phyloP scores from a whole-genome alignment of 176 grass and related monocot genomes.

The Juncus effusus region DNA sequence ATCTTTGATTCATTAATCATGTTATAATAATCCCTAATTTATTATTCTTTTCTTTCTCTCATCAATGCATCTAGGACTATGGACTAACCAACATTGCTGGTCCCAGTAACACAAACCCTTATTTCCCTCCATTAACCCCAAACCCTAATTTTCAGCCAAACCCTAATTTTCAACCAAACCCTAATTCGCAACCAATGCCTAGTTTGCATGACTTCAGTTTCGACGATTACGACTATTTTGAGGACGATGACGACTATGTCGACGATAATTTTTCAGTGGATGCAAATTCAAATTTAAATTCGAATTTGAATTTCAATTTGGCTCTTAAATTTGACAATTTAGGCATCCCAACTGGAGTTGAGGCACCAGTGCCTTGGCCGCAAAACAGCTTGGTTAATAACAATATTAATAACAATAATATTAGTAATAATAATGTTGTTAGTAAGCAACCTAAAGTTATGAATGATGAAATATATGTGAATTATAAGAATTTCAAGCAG shows the following conservation, averaged over 20 bases:
- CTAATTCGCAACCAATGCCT: background rate
- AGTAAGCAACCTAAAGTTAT: conserved; percentile 29
- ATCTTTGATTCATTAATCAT: too few species aligned
- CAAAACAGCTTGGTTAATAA: conserved; percentile 24
- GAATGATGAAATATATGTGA: conserved; percentile 42
- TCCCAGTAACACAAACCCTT: conserved; percentile 9
- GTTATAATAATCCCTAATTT: background rate
- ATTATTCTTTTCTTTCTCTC: background rate
- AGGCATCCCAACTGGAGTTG: conserved; percentile 29
- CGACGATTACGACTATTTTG: conserved; percentile 24
- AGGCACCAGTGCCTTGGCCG: conserved; percentile 32
- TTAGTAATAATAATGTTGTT: conserved; percentile 10
- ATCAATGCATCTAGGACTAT: background rate
- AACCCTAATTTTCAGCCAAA: too few species aligned
- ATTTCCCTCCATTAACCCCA: too few species aligned
- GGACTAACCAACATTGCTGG: conserved; percentile 6
- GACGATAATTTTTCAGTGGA: conserved; percentile 32
- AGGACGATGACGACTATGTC: conserved; percentile 42
- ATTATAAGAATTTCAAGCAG: conserved; percentile 54
- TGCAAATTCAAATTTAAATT: conserved; percentile 23
- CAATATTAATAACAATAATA: background rate
- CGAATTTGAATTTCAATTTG: conserved; percentile 43
- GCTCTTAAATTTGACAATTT: conserved; percentile 46
- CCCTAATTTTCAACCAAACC: too few species aligned
- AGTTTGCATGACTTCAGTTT: conserved; percentile 23